These are phyloP conservation scores for Cyberlindnera euphorbiae DNA, from an alignment of 805 yeast genomes.

Conservation along the genomic window DNA sequence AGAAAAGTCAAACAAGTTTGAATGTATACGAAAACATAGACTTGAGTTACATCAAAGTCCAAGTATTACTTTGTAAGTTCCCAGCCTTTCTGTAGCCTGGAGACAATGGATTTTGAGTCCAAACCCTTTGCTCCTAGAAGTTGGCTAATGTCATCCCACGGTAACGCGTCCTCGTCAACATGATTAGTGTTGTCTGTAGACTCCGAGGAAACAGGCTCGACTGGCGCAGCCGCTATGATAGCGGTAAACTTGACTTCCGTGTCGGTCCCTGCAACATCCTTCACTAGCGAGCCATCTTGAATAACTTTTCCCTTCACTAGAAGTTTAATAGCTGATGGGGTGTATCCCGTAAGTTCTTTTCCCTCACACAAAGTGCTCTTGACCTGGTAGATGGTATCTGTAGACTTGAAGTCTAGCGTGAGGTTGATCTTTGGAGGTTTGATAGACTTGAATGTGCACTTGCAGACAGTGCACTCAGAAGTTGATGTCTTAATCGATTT, in stretches of 20 bases:
- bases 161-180: slow-evolving; percentile 20
- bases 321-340: slow-evolving; percentile 41
- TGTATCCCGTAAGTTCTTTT: slow-evolving; percentile 30
- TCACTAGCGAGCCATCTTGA: slow-evolving; percentile 43
- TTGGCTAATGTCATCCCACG: slow-evolving; percentile 42
- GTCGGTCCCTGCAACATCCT: slow-evolving; percentile 21
- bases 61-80: slow-evolving; percentile 26
- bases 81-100: slow-evolving; percentile 38
- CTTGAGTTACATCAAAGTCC: no score
- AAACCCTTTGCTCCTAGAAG: slow-evolving; percentile 33
- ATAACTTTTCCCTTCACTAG: slow-evolving; percentile 60
- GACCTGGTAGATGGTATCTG: slow-evolving; percentile 30
- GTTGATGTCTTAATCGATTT: not conserved
- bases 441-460: slow-evolving; percentile 54
- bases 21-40: not conserved
- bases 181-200: no score
- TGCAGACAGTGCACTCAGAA: not conserved
- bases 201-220: slow-evolving; percentile 1
- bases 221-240: slow-evolving; percentile 26
- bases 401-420: slow-evolving; percentile 21
- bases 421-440: slow-evolving; percentile 64
- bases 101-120: slow-evolving; percentile 26
- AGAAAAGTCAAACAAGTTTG: slow-evolving; percentile 21
- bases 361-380: slow-evolving; percentile 26
- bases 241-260: slow-evolving; percentile 36